Base-by-base conservation (phyloP, 2,329 filamentous ascomycete species). In the Fusarium anthophilum region DNA sequence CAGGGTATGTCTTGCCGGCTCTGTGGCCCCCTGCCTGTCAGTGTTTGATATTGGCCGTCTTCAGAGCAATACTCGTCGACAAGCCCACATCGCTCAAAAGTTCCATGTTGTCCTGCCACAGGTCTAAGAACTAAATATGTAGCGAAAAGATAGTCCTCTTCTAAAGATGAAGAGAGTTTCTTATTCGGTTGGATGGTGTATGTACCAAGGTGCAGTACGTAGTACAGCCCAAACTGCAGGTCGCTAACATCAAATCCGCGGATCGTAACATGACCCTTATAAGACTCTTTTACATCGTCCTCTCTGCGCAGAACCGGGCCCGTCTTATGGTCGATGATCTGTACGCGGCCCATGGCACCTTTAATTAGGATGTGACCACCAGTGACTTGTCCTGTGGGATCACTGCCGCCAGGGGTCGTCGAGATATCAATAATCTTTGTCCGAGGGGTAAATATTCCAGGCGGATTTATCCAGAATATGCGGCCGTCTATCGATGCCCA, bases 401-500 rank as follows among this genome's bases (percentile, higher is more conserved):
- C 30, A 35, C 22, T 32, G 11, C 5, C 8, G 22, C 15, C 6
- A 51, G 2, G 12, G 10, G 17, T 51, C 3, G 48, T 26, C 3
- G 17, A 35, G 17, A 14, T 24, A 2, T 20, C 30, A 8, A 35
- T 20, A 3, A 51, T 51, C 15, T 35, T 6, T 5, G 17, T 2
- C 1, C 5, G 30, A 13, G 22, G 22, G 12, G 48, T 51, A 13
- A 51, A 10, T 6, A 7, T 18, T 5, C 7, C 48, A 3, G 17
- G 30, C 30, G 3, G 2, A 5, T 13, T 20, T 2, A 0, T 3
- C 30, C 30, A 35, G 14, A 13, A 3, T 13, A 18, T 24, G 14
- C 5, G 1, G 48, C 48, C 22, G 5, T 35, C 48, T 24, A 35
- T 24, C 14, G 30, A 24, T 35, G 17, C 48, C 48, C 30, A 51